These are phyloP conservation scores for Botrytis tulipae DNA, from an alignment of 2,329 filamentous ascomycete species.

Conservation along the genomic window DNA sequence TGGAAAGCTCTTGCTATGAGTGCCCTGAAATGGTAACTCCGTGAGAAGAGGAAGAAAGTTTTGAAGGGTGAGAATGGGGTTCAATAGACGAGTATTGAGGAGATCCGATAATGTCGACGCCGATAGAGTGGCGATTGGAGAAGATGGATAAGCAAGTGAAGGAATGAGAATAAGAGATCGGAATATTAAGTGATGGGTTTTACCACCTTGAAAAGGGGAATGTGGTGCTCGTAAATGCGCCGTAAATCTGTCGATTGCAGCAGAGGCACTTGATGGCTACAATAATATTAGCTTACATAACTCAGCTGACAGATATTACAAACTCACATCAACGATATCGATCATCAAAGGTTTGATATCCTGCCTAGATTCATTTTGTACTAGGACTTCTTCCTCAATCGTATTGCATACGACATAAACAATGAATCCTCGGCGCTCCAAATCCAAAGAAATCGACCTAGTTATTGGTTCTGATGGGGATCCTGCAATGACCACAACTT, in stretches of 20 bases:
- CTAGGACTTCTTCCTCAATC: slow-evolving; percentile 77
- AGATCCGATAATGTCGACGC: slow-evolving; percentile 84
- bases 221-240: slow-evolving; percentile 72
- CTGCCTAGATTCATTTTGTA: slow-evolving; percentile 71
- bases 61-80: slow-evolving; percentile 85
- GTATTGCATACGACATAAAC: slow-evolving; percentile 87
- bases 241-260: slow-evolving; percentile 70
- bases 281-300: slow-evolving; percentile 24
- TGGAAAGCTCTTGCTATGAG: slow-evolving; percentile 37
- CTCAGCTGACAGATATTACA: not conserved
- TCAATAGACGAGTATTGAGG: slow-evolving; percentile 87
- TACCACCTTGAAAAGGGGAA: slow-evolving; percentile 71
- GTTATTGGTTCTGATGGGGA: slow-evolving; percentile 81
- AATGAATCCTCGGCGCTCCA: slow-evolving; percentile 89
- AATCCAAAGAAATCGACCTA: slow-evolving; percentile 76
- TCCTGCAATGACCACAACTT: slow-evolving; percentile 87
- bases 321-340: slow-evolving; percentile 74
- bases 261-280: slow-evolving; percentile 65
- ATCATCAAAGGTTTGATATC: slow-evolving; percentile 82
- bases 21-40: slow-evolving; percentile 46
- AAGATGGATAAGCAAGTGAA: slow-evolving; percentile 74
- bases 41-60: slow-evolving; percentile 81
- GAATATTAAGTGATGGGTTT: slow-evolving; percentile 72
- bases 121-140: slow-evolving; percentile 80
- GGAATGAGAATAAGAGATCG: slow-evolving; percentile 82